phyloP scores from a whole-genome alignment of 208 protist genomes.

The Acanthamoeba polyphaga region DNA sequence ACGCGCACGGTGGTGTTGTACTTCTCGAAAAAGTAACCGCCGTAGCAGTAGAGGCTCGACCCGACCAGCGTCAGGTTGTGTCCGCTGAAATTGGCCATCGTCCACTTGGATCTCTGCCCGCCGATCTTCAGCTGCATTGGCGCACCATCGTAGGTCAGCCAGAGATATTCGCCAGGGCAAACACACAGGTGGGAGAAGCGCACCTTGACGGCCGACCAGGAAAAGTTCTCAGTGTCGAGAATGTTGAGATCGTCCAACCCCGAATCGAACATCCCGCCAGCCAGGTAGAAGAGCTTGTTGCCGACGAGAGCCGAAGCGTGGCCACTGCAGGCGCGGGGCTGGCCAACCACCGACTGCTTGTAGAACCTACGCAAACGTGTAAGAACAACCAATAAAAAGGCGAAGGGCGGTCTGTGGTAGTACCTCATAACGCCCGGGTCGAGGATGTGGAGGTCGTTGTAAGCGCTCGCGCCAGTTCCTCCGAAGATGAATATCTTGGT shows the following conservation, averaged over 20 bases:
- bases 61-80: slow-evolving; percentile 51
- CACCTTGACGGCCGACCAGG: slow-evolving; percentile 65
- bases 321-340: slow-evolving; percentile 51
- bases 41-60: slow-evolving; percentile 51
- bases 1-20: slow-evolving; percentile 58
- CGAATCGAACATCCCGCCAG: slow-evolving; percentile 62
- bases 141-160: no score
- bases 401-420: no score
- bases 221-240: slow-evolving; percentile 39
- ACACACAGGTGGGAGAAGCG: not conserved
- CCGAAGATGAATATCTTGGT: slow-evolving; percentile 63
- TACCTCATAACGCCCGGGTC: slow-evolving; percentile 35
- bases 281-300: slow-evolving; percentile 55
- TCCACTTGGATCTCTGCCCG: slow-evolving; percentile 50
- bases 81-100: slow-evolving; percentile 63
- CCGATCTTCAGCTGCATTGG: slow-evolving; percentile 10
- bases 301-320: slow-evolving; percentile 44
- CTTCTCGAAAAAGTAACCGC: slow-evolving; percentile 67
- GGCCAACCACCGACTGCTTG: not conserved
- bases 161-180: not conserved
- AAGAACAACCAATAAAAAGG: no score
- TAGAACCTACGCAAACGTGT: not conserved
- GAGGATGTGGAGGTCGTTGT: slow-evolving; percentile 61
- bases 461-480: not conserved
- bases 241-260: slow-evolving; percentile 37